These are phyloP conservation scores for Komagataella populi DNA, from an alignment of 805 yeast species.

Conservation along the genomic window DNA sequence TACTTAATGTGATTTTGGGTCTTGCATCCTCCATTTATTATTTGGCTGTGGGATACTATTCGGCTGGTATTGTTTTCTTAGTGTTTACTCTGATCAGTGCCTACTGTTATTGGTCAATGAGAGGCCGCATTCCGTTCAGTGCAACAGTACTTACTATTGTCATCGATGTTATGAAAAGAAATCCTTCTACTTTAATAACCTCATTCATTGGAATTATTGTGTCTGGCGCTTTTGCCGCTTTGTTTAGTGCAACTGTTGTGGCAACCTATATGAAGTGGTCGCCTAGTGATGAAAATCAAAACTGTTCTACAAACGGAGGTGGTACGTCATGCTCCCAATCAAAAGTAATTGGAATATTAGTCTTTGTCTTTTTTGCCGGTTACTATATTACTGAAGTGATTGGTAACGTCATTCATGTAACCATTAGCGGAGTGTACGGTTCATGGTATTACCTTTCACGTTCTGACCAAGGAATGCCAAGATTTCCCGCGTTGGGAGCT, in stretches of 20 bases:
- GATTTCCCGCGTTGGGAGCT: conserved; percentile 61
- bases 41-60: conserved; percentile 52
- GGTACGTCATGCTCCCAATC: conserved; percentile 32
- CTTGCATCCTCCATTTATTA: conserved; percentile 69
- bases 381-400: conserved; percentile 71
- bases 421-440: conserved; percentile 70
- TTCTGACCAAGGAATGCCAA: conserved; percentile 68
- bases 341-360: conserved; percentile 54
- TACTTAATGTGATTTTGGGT: conserved; percentile 53
- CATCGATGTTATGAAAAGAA: conserved; percentile 54
- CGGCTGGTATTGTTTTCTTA: conserved; percentile 68
- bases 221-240: conserved; percentile 47
- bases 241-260: conserved; percentile 56
- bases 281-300: conserved; percentile 35
- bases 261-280: conserved; percentile 71
- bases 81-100: conserved; percentile 53
- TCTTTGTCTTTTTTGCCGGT: conserved; percentile 69
- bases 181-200: conserved; percentile 49
- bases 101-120: conserved; percentile 60
- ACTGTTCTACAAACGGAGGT: conserved; percentile 37
- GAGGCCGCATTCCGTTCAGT: conserved; percentile 61
- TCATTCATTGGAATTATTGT: conserved; percentile 47
- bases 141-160: conserved; percentile 54
- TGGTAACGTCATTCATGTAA: conserved; percentile 60
- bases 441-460: conserved; percentile 70